Evolutionary conservation across 257 asterid genomes (phyloP).

Genomic region (Solanum bulbocastanum): DNA sequence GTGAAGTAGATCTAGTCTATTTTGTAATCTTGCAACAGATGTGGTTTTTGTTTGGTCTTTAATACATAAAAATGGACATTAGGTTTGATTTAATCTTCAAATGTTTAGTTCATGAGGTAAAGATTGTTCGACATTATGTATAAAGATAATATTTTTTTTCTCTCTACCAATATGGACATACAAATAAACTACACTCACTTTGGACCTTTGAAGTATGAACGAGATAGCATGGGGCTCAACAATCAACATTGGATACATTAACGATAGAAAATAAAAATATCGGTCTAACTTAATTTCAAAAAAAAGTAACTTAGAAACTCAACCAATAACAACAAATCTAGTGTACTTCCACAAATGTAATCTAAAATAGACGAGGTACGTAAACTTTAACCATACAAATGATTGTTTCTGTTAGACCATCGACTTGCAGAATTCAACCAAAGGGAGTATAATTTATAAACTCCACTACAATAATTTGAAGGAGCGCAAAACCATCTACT

Average conservation of each 20-base stretch:
- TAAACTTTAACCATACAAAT: background rate
- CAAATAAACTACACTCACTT: background rate
- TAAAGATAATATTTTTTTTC: background rate
- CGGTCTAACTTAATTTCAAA: background rate
- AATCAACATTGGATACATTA: background rate
- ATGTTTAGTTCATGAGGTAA: background rate
- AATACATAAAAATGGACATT: background rate
- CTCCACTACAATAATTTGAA: background rate
- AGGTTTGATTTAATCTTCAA: accelerated
- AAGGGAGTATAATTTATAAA: background rate
- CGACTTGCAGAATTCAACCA: background rate
- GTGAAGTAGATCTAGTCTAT: background rate
- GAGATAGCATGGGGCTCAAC: background rate
- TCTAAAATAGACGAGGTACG: background rate
- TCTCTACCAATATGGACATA: background rate
- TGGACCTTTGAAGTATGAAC: background rate
- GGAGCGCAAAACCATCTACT: background rate
- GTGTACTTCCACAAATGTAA: accelerated
- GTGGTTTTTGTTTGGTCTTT: background rate
- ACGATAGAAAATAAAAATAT: background rate
- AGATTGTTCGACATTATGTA: background rate
- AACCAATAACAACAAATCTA: background rate
- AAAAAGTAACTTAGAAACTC: background rate
- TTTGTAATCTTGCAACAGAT: background rate
- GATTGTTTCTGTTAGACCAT: background rate